Base-by-base conservation (phyloP, 768 basidiomycete genomes). In the Calocera cornea region DNA sequence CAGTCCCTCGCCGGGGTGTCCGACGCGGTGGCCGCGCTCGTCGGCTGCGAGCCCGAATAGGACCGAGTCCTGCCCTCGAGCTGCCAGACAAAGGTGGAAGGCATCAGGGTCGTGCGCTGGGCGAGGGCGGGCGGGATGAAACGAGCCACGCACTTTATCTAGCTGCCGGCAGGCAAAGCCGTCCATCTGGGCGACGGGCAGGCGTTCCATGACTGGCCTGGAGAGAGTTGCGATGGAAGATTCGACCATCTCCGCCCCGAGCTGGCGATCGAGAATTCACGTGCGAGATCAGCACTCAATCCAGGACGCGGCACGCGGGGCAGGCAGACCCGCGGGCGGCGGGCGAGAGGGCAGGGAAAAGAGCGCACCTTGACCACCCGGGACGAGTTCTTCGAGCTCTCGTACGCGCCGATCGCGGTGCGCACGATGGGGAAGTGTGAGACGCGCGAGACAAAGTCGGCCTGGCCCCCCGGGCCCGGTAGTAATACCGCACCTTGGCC, bases 121-220 rank as follows among this genome's bases (percentile, higher is more conserved):
- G 24, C 49, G 49, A 24, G 12, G 49, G 10, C 16, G 54, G 54
- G 24, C 11, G 31, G 54, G 54, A 50, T n/a, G 16, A 60, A 29
- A 29, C 27, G 31, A 36, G 19, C 31, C 17, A 81, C 87, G 73
- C 70, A 93, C 89, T 75, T 85, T 82, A 77, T 94, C 91, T 41
- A 95, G 81, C 74, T 94, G 91, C 68, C 90, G 82, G 74, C 89
- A 91, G 1, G 92, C 92, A 76, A 93, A 93, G 68, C 91, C 90
- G 69, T 94, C 92, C 16, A 94, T 77, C 82, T 71, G 69, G 16
- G 70, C 72, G 19, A 89, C 87, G 11, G 90, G 89, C 0, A 93
- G 80, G 31, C 87, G 83, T 67, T 89, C 84, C 64, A 92, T 87
- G 63, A 92, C 91, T 31, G 91, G 91, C 19, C 86, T 81, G 31